Evolutionary conservation across 495 filamentous ascomycete genomes (phyloP), one percentile per base, ranked within the genome.

Genomic region (Podospora sp.): DNA sequence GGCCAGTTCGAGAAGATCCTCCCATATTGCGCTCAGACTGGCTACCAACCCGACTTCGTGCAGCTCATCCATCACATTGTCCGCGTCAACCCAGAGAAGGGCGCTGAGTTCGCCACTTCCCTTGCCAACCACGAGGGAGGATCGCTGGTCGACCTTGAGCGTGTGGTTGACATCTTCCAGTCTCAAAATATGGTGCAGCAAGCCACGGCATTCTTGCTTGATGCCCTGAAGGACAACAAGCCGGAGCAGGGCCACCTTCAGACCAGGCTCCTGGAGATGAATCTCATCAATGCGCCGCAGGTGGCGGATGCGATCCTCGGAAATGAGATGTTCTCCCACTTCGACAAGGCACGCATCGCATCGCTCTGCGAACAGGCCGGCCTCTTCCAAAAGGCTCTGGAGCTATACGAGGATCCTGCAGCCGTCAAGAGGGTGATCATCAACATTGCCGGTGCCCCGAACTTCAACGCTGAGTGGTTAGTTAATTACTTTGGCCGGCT

Each of bases 181-280:
- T 92, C 94, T 24, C 95, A 97, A 78, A 93, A 92, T 77, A 96
- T 98, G 93, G 86, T 97, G 57, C 95, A 98, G 77, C 92, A 96
- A 75, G 95, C 94, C 9, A 99, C 95, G 8, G 94, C 94, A 21
- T 98, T 99, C 87, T 81, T 99, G 36, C 85, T 99, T 25, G 96
- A 98, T 77, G 94, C 92, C 18, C 83, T 99, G 53, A 92, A 95
- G 78, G 91, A 91, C 63, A 97, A 99, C 82, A 90, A 90, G 71
- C 94, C 94, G 5, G 96, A 98, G 77, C 93, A 99, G 67, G 94
- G 88, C 55, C 88, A 93, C 70, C 84, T 98, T 57, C 95, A 99
- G 78, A 99, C 95, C 40, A 89, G 93, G 63, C 84, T 99, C 24
- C 82, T 99, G 55, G 95, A 99, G 84, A 98, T 99, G 94, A 99